phyloP scores from a whole-genome alignment of 208 protist species.

The Entamoeba histolytica region DNA sequence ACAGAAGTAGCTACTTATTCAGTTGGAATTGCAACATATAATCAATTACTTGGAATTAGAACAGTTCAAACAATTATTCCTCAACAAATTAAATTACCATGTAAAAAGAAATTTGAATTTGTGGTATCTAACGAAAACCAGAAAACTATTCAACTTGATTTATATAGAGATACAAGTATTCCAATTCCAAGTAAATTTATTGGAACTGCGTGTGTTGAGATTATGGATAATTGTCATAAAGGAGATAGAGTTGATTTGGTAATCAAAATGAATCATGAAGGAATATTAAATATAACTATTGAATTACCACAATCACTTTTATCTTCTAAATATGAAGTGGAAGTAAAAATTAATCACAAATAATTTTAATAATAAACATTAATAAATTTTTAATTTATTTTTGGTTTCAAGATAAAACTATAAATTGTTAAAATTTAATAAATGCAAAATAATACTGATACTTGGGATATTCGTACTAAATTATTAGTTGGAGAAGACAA shows the following conservation, averaged over 20 bases:
- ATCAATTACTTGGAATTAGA: not conserved
- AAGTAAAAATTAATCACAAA: not conserved
- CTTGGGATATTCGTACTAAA: not conserved
- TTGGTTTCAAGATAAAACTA: not conserved
- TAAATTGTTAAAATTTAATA: not conserved
- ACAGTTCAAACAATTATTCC: not conserved
- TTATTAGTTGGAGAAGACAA: not conserved
- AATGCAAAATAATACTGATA: not conserved
- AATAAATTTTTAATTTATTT: not conserved
- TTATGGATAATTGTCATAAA: not conserved
- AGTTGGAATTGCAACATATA: not conserved
- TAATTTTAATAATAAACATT: not conserved
- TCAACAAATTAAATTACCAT: not conserved
- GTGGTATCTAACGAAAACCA: not conserved
- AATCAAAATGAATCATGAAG: not conserved
- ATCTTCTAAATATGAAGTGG: not conserved
- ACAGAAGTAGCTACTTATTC: not conserved
- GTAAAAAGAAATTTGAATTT: not conserved
- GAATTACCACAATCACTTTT: not conserved
- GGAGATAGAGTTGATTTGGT: not conserved
- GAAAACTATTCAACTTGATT: not conserved
- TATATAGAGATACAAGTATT: not conserved
- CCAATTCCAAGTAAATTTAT: not conserved
- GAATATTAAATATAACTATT: not conserved
- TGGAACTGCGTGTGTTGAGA: not conserved